Evolutionary conservation across 371 early-diverging fungal genomes (phyloP), one percentile per base, ranked within the genome.

Genomic region (Mucor mucedo): DNA sequence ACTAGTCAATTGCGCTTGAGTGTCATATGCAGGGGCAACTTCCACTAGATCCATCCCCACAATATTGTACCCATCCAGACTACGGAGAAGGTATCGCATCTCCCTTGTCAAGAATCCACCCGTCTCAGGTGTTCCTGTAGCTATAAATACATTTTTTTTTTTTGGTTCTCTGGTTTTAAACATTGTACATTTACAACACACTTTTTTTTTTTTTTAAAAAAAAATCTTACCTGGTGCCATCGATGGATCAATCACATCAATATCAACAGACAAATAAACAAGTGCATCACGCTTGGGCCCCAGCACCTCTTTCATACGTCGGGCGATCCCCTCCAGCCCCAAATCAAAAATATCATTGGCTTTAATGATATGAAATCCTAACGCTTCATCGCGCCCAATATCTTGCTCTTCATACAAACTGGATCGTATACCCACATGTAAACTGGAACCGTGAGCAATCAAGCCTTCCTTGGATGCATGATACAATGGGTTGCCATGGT

Each of bases 111-210:
- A 54, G 59, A 80, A 78, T 13, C 84, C 84, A 38, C 84, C 84
- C n/a, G 75, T 68, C 54, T 83, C 84, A n/a, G 80, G 78, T 13
- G 84, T 83, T 14, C 84, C 82, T 11, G 80, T 80, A 4, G 79
- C 84, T 50, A 49, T 21, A 21, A 21, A 21, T 21, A 21, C 21
- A 21, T 21, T 21, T 5, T 16, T 45, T 21, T 13, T 30, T 8
- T 28, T 49, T 50, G 13, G 29, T 28, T 48, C 6, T 48, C 6
- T 8, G 27, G 1, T 16, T 48, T 27, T 28, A 48, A 21, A 27
- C 16, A 48, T 27, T 1, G 14, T 21, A 1, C 21, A 21, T 47
- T 10, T 11, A 8, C 28, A 10, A 27, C 21, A 21, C 21, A 21
- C 21, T 21, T 21, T 21, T 21, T 21, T 21, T 21, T 21, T 21